Evolutionary conservation across 257 asterid species (phyloP).

Genomic region (Parsonsia alboflavescens): DNA sequence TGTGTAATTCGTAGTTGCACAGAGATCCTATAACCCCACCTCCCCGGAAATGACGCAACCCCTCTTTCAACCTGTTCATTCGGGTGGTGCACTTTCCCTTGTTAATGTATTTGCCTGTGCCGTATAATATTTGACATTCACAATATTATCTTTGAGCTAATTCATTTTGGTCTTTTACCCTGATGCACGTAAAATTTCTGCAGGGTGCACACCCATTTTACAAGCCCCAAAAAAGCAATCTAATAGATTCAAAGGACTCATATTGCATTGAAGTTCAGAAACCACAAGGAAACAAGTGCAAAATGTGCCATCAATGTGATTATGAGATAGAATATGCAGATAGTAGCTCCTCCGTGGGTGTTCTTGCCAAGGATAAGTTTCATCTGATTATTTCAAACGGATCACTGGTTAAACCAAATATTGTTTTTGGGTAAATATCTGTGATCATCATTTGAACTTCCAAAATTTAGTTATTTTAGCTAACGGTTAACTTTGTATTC

Average conservation of each 20-base stretch:
- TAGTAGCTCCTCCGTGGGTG: slow-evolving; percentile 72
- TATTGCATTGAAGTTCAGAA: slow-evolving; percentile 50
- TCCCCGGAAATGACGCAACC: background rate
- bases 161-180: background rate
- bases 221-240: slow-evolving; percentile 47
- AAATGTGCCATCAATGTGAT: slow-evolving; percentile 62
- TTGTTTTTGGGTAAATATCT: slow-evolving; percentile 56
- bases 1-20: slow-evolving; percentile 14
- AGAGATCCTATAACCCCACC: background rate
- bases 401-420: slow-evolving; percentile 38
- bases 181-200: slow-evolving; percentile 16
- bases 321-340: slow-evolving; percentile 79
- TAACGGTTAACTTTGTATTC: slow-evolving; percentile 13
- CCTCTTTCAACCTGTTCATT: background rate
- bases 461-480: slow-evolving; percentile 4
- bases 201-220: slow-evolving; percentile 81
- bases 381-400: slow-evolving; percentile 56
- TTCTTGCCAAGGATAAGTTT: slow-evolving; percentile 60
- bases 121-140: background rate
- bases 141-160: background rate
- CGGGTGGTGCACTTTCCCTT: background rate
- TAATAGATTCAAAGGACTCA: slow-evolving; percentile 45
- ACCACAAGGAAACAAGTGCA: slow-evolving; percentile 31
- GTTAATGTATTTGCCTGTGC: background rate
- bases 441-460: slow-evolving; percentile 1